Conservation (phyloP, 169 alveolate species). For the Plasmodium knowlesi region DNA sequence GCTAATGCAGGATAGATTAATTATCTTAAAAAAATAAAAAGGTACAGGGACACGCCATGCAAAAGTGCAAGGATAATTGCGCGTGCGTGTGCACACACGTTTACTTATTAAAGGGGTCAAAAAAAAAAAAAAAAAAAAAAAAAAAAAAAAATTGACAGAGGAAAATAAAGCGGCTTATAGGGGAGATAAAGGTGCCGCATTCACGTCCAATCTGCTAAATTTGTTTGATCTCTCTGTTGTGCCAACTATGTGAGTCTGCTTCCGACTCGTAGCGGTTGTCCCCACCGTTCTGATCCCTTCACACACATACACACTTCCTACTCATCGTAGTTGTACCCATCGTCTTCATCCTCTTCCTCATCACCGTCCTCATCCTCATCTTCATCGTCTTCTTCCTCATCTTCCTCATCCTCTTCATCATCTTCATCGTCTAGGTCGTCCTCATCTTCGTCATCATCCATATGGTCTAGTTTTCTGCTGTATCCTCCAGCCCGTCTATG, state of each 20-base stretch:
- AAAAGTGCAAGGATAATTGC: not conserved
- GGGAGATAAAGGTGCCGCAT: not conserved
- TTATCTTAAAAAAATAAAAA: not conserved
- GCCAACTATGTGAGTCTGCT: not conserved
- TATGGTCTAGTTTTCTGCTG: constrained; percentile 16
- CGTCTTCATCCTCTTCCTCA: constrained; percentile 1
- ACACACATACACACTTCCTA: not conserved
- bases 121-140: not conserved
- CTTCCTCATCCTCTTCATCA: constrained; percentile 41
- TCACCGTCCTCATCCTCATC: constrained; percentile 55
- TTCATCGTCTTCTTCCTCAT: constrained; percentile 32
- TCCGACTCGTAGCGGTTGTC: not conserved
- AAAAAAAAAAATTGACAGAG: not conserved
- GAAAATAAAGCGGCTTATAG: not conserved
- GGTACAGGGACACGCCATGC: not conserved
- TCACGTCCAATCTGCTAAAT: not conserved
- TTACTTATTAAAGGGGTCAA: not conserved
- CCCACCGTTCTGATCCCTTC: not conserved
- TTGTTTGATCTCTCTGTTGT: not conserved
- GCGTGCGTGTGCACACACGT: not conserved
- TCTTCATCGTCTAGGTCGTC: constrained; percentile 59
- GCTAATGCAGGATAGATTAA: not conserved
- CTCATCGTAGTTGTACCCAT: constrained; percentile 67
- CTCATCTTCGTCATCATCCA: constrained; percentile 53
- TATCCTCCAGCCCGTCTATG: constrained; percentile 17